Percentiles rank a stretch among this genome's conserved stretches.
These are phyloP conservation scores for Saccharomycopsis hybrid DNA, from an alignment of 1,139 yeast genomes.

Conservation along the genomic window DNA sequence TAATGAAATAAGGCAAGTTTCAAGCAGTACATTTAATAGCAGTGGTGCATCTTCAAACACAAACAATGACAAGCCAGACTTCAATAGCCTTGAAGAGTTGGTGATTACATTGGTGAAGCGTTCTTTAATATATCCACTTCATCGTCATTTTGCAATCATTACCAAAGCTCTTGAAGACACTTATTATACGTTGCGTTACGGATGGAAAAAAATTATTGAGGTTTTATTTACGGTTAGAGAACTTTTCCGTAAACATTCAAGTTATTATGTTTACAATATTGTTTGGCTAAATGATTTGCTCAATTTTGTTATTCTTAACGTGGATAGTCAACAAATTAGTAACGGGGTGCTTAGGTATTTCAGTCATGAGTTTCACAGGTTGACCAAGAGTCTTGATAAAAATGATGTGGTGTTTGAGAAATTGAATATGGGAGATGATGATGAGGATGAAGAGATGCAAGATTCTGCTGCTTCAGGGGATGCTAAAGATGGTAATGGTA, in stretches of 20 bases:
- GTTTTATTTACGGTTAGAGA: constrained; percentile 57
- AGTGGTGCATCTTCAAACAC: neutral
- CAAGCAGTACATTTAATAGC: neutral
- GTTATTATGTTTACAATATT: constrained; percentile 81
- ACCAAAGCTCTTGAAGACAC: constrained; percentile 72
- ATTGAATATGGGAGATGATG: constrained; percentile 27
- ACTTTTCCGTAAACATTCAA: constrained; percentile 76
- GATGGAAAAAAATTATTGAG: constrained; percentile 59
- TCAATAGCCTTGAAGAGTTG: constrained; percentile 41
- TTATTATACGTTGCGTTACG: constrained; percentile 56
- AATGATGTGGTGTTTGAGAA: constrained; percentile 35
- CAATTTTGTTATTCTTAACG: constrained; percentile 65
- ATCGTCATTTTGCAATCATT: constrained; percentile 59
- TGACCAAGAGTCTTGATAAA: constrained; percentile 25
- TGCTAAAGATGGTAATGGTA: neutral
- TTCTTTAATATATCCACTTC: constrained; percentile 73
- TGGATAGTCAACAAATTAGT: constrained; percentile 38
- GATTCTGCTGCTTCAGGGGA: neutral
- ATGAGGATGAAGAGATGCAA: constrained; percentile 1
- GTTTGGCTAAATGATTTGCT: constrained; percentile 76
- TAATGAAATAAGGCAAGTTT: constrained; percentile 2
- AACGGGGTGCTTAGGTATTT: constrained; percentile 50
- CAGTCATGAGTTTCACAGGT: constrained; percentile 55
- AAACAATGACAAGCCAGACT: constrained; percentile 23
- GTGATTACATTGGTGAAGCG: constrained; percentile 61